Conservation (phyloP, 2,329 filamentous ascomycete species). For the Cercospora sojina region DNA sequence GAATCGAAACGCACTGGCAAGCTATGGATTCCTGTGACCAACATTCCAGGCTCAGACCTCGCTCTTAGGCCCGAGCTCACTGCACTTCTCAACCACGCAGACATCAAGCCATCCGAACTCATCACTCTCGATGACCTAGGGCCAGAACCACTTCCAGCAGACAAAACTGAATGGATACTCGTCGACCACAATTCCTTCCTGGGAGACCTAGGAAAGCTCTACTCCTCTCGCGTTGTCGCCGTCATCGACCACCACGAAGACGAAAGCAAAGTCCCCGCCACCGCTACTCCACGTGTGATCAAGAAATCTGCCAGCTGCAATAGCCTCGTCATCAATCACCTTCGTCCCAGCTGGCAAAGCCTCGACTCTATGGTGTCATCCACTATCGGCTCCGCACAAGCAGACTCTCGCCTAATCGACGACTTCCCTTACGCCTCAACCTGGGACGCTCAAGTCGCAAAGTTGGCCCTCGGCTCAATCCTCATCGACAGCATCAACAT, state of each 20-base stretch:
- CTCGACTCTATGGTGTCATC: conserved; percentile 42
- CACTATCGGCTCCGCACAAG: conserved; percentile 44
- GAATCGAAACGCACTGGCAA: conserved; percentile 45
- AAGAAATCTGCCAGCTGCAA: conserved; percentile 70
- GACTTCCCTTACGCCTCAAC: conserved; percentile 40
- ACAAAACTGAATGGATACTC: conserved; percentile 67
- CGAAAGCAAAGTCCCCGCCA: conserved; percentile 56
- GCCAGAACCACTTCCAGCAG: conserved; percentile 45
- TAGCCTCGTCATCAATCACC: conserved; percentile 65
- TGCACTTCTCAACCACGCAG: conserved; percentile 62
- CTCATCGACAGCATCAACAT: conserved; percentile 72
- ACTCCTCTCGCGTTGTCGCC: conserved; percentile 56
- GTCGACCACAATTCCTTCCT: conserved; percentile 78
- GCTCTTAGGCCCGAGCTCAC: conserved; percentile 70
- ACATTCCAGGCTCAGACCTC: conserved; percentile 68
- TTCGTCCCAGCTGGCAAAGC: conserved; percentile 58
- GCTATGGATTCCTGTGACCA: conserved; percentile 71
- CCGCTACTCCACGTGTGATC: conserved; percentile 59
- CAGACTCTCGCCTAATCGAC: conserved; percentile 40
- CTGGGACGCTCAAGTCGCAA: conserved; percentile 61
- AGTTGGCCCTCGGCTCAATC: conserved; percentile 67
- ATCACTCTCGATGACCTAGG: conserved; percentile 63
- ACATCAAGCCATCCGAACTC: conserved; percentile 60
- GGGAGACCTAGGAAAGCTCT: conserved; percentile 57
- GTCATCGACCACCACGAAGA: conserved; percentile 80